Evolutionary conservation across 495 filamentous ascomycete genomes (phyloP).

Genomic region (Aspergillus egyptiacus): DNA sequence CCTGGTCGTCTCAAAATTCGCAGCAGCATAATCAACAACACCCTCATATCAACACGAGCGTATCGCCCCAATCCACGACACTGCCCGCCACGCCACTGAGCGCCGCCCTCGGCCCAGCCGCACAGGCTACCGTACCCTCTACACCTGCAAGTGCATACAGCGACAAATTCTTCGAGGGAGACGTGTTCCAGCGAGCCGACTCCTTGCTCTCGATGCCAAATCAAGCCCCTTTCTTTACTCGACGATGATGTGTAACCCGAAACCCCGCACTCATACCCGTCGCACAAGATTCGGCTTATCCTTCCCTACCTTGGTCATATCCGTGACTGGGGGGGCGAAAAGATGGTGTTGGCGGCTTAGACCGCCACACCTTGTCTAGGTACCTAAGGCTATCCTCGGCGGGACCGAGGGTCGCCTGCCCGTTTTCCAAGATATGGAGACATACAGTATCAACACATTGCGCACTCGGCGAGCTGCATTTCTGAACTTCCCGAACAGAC

Average conservation of each 20-base stretch:
- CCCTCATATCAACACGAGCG: constrained; percentile 26
- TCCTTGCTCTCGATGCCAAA: constrained; percentile 56
- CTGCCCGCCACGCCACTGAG: constrained; percentile 68
- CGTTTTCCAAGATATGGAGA: background rate
- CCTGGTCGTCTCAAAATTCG: constrained; percentile 29
- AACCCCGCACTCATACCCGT: background rate
- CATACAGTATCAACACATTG: too few species aligned
- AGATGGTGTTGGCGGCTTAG: background rate
- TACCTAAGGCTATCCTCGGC: background rate
- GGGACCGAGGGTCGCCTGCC: background rate
- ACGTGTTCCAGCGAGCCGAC: constrained; percentile 71
- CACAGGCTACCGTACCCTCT: constrained; percentile 80
- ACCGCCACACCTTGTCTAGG: background rate
- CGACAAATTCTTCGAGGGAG: constrained; percentile 58
- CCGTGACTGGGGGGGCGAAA: background rate
- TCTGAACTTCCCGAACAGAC: background rate
- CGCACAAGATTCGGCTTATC: background rate
- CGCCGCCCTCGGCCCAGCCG: constrained; percentile 80
- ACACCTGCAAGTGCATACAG: constrained; percentile 66
- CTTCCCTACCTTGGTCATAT: background rate
- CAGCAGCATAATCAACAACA: constrained; percentile 33
- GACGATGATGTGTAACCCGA: constrained; percentile 23
- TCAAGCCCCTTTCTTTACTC: constrained; percentile 37
- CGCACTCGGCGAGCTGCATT: constrained; percentile 4
- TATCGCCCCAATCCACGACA: constrained; percentile 37